These are phyloP conservation scores for Penicillium hesseltinei DNA, from an alignment of 2,329 filamentous ascomycete genomes.

Conservation along the genomic window DNA sequence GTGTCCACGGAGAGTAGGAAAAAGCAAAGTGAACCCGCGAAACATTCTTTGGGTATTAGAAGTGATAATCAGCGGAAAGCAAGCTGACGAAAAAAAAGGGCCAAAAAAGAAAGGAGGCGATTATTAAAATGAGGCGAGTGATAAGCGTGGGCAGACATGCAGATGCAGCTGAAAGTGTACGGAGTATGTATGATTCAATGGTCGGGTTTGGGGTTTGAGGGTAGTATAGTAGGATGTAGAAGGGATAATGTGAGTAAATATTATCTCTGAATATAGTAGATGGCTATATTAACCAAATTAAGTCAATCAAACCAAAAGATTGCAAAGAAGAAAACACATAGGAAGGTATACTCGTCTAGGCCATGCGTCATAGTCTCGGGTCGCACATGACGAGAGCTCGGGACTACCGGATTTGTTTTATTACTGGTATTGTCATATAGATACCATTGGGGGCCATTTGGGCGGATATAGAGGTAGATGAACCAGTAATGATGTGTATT, in stretches of 20 bases:
- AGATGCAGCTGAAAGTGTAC: background rate
- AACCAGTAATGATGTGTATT: slow-evolving; percentile 1
- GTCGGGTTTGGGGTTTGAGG: background rate
- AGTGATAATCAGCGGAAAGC: background rate
- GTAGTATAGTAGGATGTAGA: background rate
- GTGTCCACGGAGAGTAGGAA: background rate
- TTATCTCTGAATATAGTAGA: background rate
- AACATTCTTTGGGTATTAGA: background rate
- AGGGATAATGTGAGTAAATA: background rate
- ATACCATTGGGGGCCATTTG: slow-evolving; percentile 2
- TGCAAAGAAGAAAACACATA: background rate
- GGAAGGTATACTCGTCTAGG: background rate
- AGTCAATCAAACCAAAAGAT: background rate
- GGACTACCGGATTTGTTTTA: slow-evolving; percentile 6
- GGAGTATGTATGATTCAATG: background rate
- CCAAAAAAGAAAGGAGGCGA: slow-evolving; percentile 1
- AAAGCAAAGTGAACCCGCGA: background rate
- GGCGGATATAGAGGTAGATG: background rate
- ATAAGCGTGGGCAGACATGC: slow-evolving; percentile 4
- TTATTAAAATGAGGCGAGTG: slow-evolving; percentile 7
- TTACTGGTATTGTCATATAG: background rate
- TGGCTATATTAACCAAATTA: background rate
- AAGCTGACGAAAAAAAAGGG: background rate
- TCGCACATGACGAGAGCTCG: slow-evolving; percentile 10
- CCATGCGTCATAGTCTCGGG: slow-evolving; percentile 8